Percentiles rank a stretch among this genome's conserved stretches.
Conservation (phyloP, 73 alveolate species). For the Blepharisma japonicum region DNA sequence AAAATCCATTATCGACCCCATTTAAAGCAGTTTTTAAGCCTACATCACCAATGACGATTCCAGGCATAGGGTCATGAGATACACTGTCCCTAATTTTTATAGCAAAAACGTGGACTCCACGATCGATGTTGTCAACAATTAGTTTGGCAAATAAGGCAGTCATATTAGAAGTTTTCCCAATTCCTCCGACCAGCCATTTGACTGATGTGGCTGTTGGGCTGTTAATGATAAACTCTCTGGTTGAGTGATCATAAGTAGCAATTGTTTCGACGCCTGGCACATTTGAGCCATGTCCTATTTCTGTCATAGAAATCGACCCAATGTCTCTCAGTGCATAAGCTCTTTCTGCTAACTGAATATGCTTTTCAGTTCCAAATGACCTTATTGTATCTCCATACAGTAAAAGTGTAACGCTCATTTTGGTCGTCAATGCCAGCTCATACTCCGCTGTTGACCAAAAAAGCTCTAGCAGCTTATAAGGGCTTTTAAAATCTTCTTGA, state of each 20-base stretch:
- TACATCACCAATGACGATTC: conserved; percentile 79
- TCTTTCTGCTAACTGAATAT: too few species aligned
- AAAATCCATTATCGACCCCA: conserved; percentile 81
- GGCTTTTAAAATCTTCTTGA: too few species aligned
- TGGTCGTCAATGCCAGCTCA: too few species aligned
- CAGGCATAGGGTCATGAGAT: conserved; percentile 58
- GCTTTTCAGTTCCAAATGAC: too few species aligned
- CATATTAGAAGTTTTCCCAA: conserved; percentile 60
- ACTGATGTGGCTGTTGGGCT: conserved; percentile 63
- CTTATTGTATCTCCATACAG: too few species aligned
- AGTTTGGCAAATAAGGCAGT: conserved; percentile 66
- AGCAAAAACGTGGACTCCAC: conserved; percentile 82
- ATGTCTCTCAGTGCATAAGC: conserved; percentile 38
- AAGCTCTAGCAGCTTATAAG: too few species aligned
- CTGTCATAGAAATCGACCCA: conserved; percentile 71
- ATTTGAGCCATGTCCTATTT: conserved; percentile 77
- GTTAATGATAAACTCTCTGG: conserved; percentile 58
- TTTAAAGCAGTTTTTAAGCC: conserved; percentile 76
- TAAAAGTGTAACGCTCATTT: too few species aligned
- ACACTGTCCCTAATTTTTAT: conserved; percentile 64
- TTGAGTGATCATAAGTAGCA: conserved; percentile 64
- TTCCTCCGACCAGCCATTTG: conserved; percentile 79
- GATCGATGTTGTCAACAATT: conserved; percentile 41
- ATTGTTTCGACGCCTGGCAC: conserved; percentile 70
- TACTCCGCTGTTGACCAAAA: too few species aligned